Evolutionary conservation across 2,329 filamentous ascomycete species (phyloP).

Genomic region (Verticillium dahliae): DNA sequence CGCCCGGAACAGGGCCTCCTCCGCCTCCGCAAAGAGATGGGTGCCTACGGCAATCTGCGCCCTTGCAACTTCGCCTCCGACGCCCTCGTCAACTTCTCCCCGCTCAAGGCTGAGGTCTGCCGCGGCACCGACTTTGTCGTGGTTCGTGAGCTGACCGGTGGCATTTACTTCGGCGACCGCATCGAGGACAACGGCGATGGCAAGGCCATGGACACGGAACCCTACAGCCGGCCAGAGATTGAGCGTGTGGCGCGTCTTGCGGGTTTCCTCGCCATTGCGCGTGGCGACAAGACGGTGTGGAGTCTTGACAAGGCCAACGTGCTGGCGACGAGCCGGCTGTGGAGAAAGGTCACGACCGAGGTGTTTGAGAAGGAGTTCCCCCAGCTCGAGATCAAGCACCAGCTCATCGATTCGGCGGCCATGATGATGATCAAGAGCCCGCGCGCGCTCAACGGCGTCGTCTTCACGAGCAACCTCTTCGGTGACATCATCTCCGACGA

Average conservation of each 20-base stretch:
- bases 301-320: constrained; percentile 96
- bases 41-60: constrained; percentile 89
- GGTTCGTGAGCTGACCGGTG: constrained; percentile 84
- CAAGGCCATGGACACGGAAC: constrained; percentile 75
- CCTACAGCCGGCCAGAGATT: constrained; percentile 78
- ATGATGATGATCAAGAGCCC: constrained; percentile 98
- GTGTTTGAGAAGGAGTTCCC: constrained; percentile 86
- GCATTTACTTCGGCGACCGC: constrained; percentile 92
- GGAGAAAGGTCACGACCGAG: constrained; percentile 81
- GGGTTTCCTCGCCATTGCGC: constrained; percentile 71
- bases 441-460: constrained; percentile 76
- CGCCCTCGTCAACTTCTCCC: constrained; percentile 74
- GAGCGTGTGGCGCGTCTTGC: constrained; percentile 82
- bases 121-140: constrained; percentile 87
- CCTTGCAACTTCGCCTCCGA: constrained; percentile 95
- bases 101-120: constrained; percentile 80
- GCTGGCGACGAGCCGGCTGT: constrained; percentile 80
- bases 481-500: constrained; percentile 96
- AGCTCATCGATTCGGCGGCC: constrained; percentile 92
- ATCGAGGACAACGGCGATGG: constrained; percentile 72
- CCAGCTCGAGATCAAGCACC: constrained; percentile 74
- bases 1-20: constrained; percentile 92
- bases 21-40: constrained; percentile 85
- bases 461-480: constrained; percentile 90
- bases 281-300: constrained; percentile 65